phyloP scores from a whole-genome alignment of 768 basidiomycete species.

The Boletus coccyginus region DNA sequence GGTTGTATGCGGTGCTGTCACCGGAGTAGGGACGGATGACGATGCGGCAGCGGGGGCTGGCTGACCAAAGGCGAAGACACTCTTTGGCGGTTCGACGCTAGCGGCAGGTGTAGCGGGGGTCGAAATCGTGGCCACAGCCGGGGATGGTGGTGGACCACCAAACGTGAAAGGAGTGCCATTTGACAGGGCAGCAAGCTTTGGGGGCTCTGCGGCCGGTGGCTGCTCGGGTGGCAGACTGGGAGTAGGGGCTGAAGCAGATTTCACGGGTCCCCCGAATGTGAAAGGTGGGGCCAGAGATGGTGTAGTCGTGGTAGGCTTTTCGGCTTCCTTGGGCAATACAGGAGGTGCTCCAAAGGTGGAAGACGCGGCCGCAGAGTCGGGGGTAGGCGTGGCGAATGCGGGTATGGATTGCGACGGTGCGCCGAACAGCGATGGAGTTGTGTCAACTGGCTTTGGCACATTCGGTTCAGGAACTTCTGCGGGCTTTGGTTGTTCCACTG shows the following conservation, averaged over 20 bases:
- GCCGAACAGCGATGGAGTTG: conserved; percentile 11
- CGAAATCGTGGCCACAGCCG: background rate
- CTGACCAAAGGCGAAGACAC: conserved; percentile 33
- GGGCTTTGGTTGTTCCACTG: conserved; percentile 10
- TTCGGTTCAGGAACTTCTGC: background rate
- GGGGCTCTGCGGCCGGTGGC: conserved; percentile 1
- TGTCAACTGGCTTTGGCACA: conserved; percentile 6
- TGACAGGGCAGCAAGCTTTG: conserved; percentile 6
- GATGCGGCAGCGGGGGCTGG: conserved; percentile 9
- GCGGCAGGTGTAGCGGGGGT: conserved; percentile 10
- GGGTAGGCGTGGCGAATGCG: conserved; percentile 1
- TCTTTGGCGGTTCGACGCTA: conserved; percentile 31
- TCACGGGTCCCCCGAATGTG: conserved; percentile 26
- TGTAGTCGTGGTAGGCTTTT: conserved; percentile 8
- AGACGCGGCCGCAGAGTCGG: background rate
- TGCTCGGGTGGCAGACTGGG: conserved; percentile 9
- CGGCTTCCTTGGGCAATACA: conserved; percentile 17
- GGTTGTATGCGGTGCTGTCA: conserved; percentile 13
- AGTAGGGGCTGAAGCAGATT: conserved; percentile 12
- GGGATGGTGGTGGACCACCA: conserved; percentile 17
- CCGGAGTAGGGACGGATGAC: conserved; percentile 5
- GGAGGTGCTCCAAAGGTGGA: conserved; percentile 8
- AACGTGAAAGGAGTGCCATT: conserved; percentile 26
- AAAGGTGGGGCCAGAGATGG: conserved; percentile 22
- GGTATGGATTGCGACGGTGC: conserved; percentile 6